Evolutionary conservation across 2,329 filamentous ascomycete genomes (phyloP), one percentile per base, ranked within the genome.

Genomic region (Ustilaginoidea virens): DNA sequence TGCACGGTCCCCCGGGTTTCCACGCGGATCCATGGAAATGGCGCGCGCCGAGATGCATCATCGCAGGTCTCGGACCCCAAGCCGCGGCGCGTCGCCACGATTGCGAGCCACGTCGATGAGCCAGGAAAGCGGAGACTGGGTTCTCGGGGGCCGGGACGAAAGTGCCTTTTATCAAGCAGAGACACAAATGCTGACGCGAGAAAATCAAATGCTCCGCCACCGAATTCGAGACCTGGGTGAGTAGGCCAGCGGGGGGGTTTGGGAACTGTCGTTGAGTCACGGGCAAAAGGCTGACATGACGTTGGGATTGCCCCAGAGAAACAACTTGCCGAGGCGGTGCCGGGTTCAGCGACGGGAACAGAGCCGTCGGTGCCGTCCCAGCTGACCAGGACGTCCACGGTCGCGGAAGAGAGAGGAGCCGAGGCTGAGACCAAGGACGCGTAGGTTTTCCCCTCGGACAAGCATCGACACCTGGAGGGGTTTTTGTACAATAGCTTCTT

Each of bases 121-220:
- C 32, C 64, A 53, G 12, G 71, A 76, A 31, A 63, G 59, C 29
- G 66, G 63, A 19, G 74, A 82, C 17, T 71, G 65, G 56, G 52
- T 66, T 27, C 60, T 78, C 2, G 68, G 66, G n/a, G 68, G 67
- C 6, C 61, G 79, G 12, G 80, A 85, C 42, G 80, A 86, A 47
- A 74, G 67, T 37, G 74, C 76, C 1, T 85, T 83, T 48, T 86
- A 86, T 43, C 79, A 85, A 48, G 80, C 80, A 4, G 80, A 87
- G 53, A 82, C 79, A 2, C 77, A 82, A 52, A 83, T 72, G 55
- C 53, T 87, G 42, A 67, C 74, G 14, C 63, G 80, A 16, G 80
- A 86, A 56, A 87, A 86, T 40, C 80, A 86, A 52, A 85, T 87
- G 80, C 57, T 87, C 29, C 73, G 76, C 36, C 66, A 75, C 47